Evolutionary conservation across 495 filamentous ascomycete species (phyloP).

Genomic region (Podospora appendiculata): DNA sequence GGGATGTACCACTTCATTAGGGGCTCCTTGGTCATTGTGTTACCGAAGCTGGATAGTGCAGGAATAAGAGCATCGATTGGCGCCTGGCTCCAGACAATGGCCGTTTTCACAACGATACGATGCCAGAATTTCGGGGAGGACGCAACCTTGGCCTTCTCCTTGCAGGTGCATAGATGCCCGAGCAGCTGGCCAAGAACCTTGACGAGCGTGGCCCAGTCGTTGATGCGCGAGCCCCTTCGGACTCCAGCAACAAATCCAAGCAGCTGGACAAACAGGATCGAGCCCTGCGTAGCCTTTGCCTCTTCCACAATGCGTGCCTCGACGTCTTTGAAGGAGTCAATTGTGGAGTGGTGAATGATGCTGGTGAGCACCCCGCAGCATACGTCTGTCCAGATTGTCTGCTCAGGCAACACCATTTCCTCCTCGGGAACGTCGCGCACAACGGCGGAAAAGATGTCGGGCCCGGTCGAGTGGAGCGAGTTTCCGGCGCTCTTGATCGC

Average conservation of each 20-base stretch:
- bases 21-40: conserved; percentile 52
- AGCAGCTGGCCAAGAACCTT: conserved; percentile 50
- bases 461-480: conserved; percentile 71
- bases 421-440: conserved; percentile 43
- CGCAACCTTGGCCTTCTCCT: conserved; percentile 28
- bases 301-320: conserved; percentile 48
- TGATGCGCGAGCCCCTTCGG: conserved; percentile 67
- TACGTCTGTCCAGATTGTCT: conserved; percentile 51
- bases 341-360: conserved; percentile 71
- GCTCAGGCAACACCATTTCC: conserved; percentile 35
- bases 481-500: conserved; percentile 76
- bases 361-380: conserved; percentile 67
- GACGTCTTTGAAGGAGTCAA: conserved; percentile 58
- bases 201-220: conserved; percentile 62
- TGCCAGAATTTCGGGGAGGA: conserved; percentile 44
- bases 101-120: conserved; percentile 49
- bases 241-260: conserved; percentile 65
- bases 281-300: conserved; percentile 28
- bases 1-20: conserved; percentile 65
- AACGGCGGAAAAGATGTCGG: conserved; percentile 60
- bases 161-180: conserved; percentile 27
- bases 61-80: conserved; percentile 75
- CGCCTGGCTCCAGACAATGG: conserved; percentile 65
- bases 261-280: conserved; percentile 49
- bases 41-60: conserved; percentile 52